Evolutionary conservation across 2,329 filamentous ascomycete genomes (phyloP), one percentile per base, ranked within the genome.

Genomic region (Phoma sp.): DNA sequence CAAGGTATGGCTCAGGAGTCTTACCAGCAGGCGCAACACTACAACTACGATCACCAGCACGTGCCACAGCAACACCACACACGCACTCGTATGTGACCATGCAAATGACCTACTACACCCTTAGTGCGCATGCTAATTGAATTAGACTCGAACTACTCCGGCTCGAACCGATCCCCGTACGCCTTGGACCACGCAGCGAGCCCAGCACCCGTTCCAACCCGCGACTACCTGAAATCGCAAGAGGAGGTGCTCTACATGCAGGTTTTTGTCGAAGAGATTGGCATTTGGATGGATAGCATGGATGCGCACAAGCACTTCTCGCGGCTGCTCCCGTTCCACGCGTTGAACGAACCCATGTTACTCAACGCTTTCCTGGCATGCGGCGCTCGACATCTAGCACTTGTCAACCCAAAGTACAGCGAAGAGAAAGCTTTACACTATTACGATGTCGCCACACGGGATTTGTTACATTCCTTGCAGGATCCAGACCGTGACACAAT

Each of bases 281-380:
- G 89, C 0, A 76, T 92, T 3, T 97, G 94, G 92, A 96, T 98
- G 91, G 94, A 97, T 75, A 91, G 88, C 37, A 87, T 97, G 80
- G 91, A 96, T 77, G 83, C 86, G 31, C 83, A 88, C 62, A 94
- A 94, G 77, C 90, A 96, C 71, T 97, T 97, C 73, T 91, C 91
- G 22, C 85, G 89, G 43, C 80, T 91, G 17, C 81, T 97, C n/a
- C 92, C 94, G 0, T 92, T 92, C 66, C 85, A 94, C 66, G 88
- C 92, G 1, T 80, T 96, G 22, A 84, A 87, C 50, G 91, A 95
- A 55, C 89, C 92, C 0, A 93, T 97, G 89, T 83, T 98, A 12
- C 83, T 96, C 29, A 93, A 96, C 69, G 92, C 94, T 0, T 88
- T 96, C 58, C 79, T 97, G 29, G 92, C 94, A 6, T 97, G 94